Conservation (phyloP, 2,329 filamentous ascomycete species). For the Fusarium poae region DNA sequence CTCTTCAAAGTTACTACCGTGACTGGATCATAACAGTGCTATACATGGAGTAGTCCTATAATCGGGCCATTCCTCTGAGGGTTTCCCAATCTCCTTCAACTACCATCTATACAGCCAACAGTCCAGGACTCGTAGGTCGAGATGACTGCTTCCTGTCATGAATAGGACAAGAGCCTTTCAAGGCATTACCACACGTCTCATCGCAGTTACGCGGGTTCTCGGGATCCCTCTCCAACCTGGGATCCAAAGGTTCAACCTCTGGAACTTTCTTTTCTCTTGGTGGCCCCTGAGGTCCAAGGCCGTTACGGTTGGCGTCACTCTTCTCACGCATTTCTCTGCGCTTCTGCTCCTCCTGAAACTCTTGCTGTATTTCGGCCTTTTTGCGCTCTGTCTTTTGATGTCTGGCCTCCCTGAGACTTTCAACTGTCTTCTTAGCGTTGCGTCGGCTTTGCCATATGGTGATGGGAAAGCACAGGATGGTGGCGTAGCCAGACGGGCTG, state of each 20-base stretch:
- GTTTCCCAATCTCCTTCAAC: not conserved
- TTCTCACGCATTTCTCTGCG: not conserved
- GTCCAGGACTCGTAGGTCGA: slow-evolving; percentile 1
- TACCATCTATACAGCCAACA: not conserved
- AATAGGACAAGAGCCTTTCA: not conserved
- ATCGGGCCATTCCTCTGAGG: accelerated
- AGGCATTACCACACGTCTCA: not conserved
- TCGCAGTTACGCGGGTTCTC: slow-evolving; percentile 2
- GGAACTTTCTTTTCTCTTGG: slow-evolving; percentile 3
- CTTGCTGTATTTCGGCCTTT: not conserved
- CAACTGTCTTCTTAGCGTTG: not conserved
- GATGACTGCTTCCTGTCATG: not conserved
- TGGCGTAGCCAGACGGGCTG: not conserved
- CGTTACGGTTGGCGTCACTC: not conserved
- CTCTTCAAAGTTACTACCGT: not conserved
- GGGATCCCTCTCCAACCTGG: not conserved
- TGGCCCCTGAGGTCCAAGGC: not conserved
- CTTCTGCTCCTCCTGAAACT: not conserved
- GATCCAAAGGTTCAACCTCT: not conserved
- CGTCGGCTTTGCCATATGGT: not conserved
- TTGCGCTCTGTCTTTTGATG: not conserved
- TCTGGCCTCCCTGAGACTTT: not conserved
- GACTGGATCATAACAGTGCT: not conserved
- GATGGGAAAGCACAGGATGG: not conserved
- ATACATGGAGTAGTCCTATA: not conserved